Evolutionary conservation across 352 stramenopile genomes (phyloP), one percentile per base, ranked within the genome.

Genomic region (Phytophthora sojae): DNA sequence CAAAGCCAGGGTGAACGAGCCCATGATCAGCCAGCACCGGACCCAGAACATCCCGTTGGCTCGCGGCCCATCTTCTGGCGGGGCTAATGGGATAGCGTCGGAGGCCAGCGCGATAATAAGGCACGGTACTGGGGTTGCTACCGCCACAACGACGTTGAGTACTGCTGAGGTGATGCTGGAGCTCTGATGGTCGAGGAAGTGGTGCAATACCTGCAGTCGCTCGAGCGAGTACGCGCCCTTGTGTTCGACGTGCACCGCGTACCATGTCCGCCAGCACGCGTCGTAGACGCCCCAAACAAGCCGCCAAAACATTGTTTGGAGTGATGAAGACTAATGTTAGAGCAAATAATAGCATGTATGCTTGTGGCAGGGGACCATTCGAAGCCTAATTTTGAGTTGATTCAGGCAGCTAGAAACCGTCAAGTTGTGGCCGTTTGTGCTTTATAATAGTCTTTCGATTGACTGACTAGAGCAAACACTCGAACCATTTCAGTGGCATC

Each of bases 401-500:
- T 35, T 35, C 30, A 35, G 30, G 30, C 7, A 35, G 30, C 30
- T 26, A 26, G 23, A 26, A 26, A 26, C 23, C 23, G 23, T n/a
- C n/a, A n/a, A n/a, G n/a, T n/a, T n/a, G n/a, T n/a, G n/a, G n/a
- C n/a, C n/a, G 23, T 35, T 35, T 35, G 30, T 11, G 6, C 9
- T 35, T 35, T 35, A 35, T 35, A 35, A 35, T 35, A 35, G 30
- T 35, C 30, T 35, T 8, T 35, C 7, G 30, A 9, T 6, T 32
- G 29, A 32, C 29, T 14, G 42, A 4, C 49, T 55, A 35, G 6
- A 35, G 23, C 23, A 55, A 21, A 35, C 49, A 79, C 42, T 76
- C 65, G 30, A 79, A 76, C 75, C 75, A 81, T 55, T 75, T 79
- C 25, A 73, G 26, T 2, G 67, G 67, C 58, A 72, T 79, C 52